Conservation (phyloP, 805 yeast genomes). For the Starmerella powellii region DNA sequence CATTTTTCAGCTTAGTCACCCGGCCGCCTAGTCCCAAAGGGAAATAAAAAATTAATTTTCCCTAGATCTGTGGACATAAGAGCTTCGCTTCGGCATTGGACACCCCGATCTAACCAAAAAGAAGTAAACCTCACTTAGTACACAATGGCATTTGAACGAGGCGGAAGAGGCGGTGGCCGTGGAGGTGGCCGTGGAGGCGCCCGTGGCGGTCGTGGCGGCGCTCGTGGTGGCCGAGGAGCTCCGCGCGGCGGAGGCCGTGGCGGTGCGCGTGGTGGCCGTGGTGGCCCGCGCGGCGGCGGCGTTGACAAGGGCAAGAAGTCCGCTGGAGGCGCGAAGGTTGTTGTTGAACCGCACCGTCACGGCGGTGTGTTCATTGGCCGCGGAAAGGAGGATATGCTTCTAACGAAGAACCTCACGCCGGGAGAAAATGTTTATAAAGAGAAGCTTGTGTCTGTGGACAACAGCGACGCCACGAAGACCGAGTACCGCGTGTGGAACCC, state of each 20-base stretch:
- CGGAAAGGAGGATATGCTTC: slow-evolving; percentile 97
- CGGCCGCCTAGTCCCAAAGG: too few species aligned
- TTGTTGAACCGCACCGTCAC: slow-evolving; percentile 97
- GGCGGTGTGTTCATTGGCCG: slow-evolving; percentile 97
- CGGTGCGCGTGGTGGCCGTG: slow-evolving; percentile 37
- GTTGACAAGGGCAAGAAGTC: slow-evolving; percentile 47
- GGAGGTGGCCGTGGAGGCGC: slow-evolving; percentile 37
- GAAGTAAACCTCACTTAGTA: background rate
- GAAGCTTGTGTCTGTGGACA: slow-evolving; percentile 85
- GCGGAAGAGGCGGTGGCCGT: slow-evolving; percentile 42
- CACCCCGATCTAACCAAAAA: background rate
- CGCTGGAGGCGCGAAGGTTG: slow-evolving; percentile 77
- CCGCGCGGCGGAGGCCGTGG: slow-evolving; percentile 39
- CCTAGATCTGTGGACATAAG: background rate
- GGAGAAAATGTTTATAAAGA: slow-evolving; percentile 99
- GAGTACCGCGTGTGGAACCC: slow-evolving; percentile 99
- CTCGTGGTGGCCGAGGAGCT: slow-evolving; percentile 38
- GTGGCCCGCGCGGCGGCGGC: slow-evolving; percentile 39
- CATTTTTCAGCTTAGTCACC: too few species aligned
- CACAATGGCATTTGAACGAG: slow-evolving; percentile 58
- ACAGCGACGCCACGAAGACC: slow-evolving; percentile 77
- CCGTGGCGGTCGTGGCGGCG: slow-evolving; percentile 46
- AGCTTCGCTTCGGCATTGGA: slow-evolving; percentile 1
- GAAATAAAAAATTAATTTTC: slow-evolving; percentile 1
- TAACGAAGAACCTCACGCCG: slow-evolving; percentile 93